phyloP scores from a whole-genome alignment of 2,329 filamentous ascomycete genomes.

The Xylaria sp. region DNA sequence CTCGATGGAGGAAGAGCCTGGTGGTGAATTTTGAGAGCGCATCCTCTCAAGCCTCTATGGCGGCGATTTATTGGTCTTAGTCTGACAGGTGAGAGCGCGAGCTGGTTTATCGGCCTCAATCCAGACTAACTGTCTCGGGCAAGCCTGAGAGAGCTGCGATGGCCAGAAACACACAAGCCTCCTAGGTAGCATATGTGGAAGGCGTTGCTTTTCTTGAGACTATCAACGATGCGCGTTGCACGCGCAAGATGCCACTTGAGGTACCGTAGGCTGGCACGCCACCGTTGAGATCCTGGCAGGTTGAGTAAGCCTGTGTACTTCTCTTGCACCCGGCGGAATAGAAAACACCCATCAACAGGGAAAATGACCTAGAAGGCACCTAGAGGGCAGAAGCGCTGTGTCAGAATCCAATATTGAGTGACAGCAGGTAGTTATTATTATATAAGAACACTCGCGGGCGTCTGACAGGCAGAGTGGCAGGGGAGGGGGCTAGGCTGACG shows the following conservation, averaged over 20 bases:
- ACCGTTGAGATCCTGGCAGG: constrained; percentile 7
- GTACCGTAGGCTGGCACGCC: constrained; percentile 17
- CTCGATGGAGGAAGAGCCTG: constrained; percentile 41
- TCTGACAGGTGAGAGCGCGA: constrained; percentile 6
- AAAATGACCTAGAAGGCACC: not conserved
- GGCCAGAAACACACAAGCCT: constrained; percentile 27
- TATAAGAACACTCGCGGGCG: constrained; percentile 8
- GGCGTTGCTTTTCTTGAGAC: constrained; percentile 32
- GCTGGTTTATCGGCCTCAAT: constrained; percentile 12
- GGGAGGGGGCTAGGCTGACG: constrained; percentile 27
- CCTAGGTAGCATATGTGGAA: constrained; percentile 19
- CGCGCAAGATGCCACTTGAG: constrained; percentile 11
- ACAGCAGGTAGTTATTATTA: constrained; percentile 7
- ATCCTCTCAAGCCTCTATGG: constrained; percentile 25
- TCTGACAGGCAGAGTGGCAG: constrained; percentile 25
- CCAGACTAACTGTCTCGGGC: constrained; percentile 27
- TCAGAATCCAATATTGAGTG: constrained; percentile 4
- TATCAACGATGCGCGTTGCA: constrained; percentile 29
- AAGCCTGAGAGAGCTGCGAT: constrained; percentile 13
- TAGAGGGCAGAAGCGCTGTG: not conserved
- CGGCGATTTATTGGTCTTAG: constrained; percentile 12
- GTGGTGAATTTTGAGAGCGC: constrained; percentile 41
- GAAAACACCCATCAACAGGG: not conserved
- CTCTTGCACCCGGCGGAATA: not conserved
- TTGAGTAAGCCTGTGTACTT: not conserved